Conservation (phyloP, 2,329 filamentous ascomycete species). For the Truncatella angustata region DNA sequence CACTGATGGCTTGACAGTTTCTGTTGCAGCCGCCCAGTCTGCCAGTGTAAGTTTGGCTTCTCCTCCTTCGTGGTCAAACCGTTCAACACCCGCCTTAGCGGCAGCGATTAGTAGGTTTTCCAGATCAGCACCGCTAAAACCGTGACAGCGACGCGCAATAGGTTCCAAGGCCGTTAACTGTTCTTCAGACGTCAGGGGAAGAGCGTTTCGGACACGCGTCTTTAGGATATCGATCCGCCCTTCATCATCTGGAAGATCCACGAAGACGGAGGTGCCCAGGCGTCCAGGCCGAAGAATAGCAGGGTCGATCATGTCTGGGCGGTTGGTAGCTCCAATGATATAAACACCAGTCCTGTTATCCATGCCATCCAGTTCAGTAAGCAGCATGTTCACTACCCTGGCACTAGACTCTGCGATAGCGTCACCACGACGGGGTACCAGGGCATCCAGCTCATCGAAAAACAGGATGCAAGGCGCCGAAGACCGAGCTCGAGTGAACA, state of each 20-base stretch:
- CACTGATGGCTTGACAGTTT: slow-evolving; percentile 49
- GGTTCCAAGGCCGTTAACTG: slow-evolving; percentile 47
- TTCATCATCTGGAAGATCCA: slow-evolving; percentile 75
- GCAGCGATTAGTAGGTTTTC: slow-evolving; percentile 45
- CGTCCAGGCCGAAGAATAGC: slow-evolving; percentile 92
- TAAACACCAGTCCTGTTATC: slow-evolving; percentile 81
- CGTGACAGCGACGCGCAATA: slow-evolving; percentile 69
- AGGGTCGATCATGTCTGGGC: slow-evolving; percentile 93
- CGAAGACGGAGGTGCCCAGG: slow-evolving; percentile 82
- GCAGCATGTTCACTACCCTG: slow-evolving; percentile 89
- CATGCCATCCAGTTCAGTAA: slow-evolving; percentile 91
- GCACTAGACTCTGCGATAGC: slow-evolving; percentile 77
- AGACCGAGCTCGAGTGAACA: slow-evolving; percentile 83
- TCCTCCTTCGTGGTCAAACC: slow-evolving; percentile 17
- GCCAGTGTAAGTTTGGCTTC: slow-evolving; percentile 26
- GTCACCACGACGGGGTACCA: slow-evolving; percentile 82
- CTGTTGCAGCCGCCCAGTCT: slow-evolving; percentile 55
- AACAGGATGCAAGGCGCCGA: slow-evolving; percentile 93
- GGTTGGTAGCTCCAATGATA: slow-evolving; percentile 91
- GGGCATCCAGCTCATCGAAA: slow-evolving; percentile 94
- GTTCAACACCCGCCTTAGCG: slow-evolving; percentile 25
- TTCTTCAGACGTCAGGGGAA: slow-evolving; percentile 23
- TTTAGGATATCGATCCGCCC: slow-evolving; percentile 84
- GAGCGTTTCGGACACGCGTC: slow-evolving; percentile 47
- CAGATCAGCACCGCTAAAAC: slow-evolving; percentile 72